Evolutionary conservation across 352 stramenopile species (phyloP).

Genomic region (Globisporangium iwayamae): DNA sequence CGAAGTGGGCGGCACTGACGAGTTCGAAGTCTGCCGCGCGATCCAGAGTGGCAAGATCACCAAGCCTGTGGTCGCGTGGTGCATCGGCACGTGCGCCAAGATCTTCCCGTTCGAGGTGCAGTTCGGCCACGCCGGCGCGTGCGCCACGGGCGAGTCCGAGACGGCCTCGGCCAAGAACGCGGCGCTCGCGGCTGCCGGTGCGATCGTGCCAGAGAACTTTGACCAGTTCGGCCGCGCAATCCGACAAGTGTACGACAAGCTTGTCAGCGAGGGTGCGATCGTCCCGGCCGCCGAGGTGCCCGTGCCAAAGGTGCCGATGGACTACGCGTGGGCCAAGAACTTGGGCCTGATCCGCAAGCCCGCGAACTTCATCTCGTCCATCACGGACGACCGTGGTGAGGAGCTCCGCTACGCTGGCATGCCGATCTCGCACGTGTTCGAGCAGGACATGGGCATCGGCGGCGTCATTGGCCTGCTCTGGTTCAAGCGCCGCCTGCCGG

Average conservation of each 20-base stretch:
- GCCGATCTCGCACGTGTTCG: conserved; percentile 94
- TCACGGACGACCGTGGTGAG: conserved; percentile 96
- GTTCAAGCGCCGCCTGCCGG: conserved; percentile 91
- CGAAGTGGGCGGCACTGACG: conserved; percentile 94
- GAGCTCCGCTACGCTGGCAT: conserved; percentile 94
- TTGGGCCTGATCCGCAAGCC: conserved; percentile 95
- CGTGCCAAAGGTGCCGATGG: conserved; percentile 94
- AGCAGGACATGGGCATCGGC: conserved; percentile 92
- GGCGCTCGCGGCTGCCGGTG: conserved; percentile 86
- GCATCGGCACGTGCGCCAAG: conserved; percentile 96
- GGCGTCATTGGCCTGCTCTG: conserved; percentile 94
- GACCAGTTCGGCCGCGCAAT: conserved; percentile 94
- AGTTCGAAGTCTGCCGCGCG: conserved; percentile 94
- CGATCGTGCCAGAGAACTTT: conserved; percentile 93
- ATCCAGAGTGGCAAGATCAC: conserved; percentile 93
- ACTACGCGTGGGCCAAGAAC: conserved; percentile 96
- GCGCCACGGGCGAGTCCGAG: conserved; percentile 91
- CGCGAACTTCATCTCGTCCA: conserved; percentile 97
- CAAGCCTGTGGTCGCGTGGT: conserved; percentile 97
- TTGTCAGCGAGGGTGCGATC: conserved; percentile 78
- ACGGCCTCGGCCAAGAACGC: conserved; percentile 94
- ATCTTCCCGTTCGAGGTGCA: conserved; percentile 98
- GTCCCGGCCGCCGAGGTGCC: conserved; percentile 86
- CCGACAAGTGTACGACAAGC: conserved; percentile 84
- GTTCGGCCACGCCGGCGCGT: conserved; percentile 95